Evolutionary conservation across 495 filamentous ascomycete species (phyloP), one percentile per base, ranked within the genome.

Genomic region (Talaromyces wortmannii): DNA sequence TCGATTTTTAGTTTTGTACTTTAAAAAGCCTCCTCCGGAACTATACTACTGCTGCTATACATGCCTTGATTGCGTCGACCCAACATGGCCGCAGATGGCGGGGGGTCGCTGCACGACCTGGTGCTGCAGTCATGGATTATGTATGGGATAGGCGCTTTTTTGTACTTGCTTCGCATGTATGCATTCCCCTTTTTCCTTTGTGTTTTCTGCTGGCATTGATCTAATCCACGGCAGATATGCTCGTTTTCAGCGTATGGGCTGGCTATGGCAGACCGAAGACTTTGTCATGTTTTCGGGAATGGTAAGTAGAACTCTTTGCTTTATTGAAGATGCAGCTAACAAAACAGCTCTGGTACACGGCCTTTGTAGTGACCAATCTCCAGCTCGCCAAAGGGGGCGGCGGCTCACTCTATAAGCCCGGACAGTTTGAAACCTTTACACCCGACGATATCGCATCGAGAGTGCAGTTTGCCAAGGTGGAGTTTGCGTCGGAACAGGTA

Each of bases 381-480:
- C 57, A 68, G 17, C 71, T 78, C 17, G 65, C 70, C 15, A 50
- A 62, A 15, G 73, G 73, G 13, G 76, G 76, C 33, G 76, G 75
- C 44, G 73, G 72, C 49, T 78, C 77, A 57, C 63, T 75, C 7
- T 71, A 73, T 51, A 61, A 51, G 0, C 66, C 66, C 7, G 71
- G 72, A 33, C 53, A 69, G 30, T 67, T 64, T 18, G 56, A 55
- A 23, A 63, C 62, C 2, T 73, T 78, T 45, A 69, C 71, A 0
- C 59, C 59, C 8, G 45, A 61, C 10, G 67, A 75, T 29, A 70
- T 72, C n/a, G 48, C 65, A 44, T 68, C 67, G 57, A 66, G 74
- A 5, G 69, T 75, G 32, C 67, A 71, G 51, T 74, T 74, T 13
- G 70, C 69, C 31, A 79, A 75, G 55, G 71, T 77, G 45, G 71